Evolutionary conservation across 2,329 filamentous ascomycete genomes (phyloP).

Genomic region (Dichotomopilus funicola): DNA sequence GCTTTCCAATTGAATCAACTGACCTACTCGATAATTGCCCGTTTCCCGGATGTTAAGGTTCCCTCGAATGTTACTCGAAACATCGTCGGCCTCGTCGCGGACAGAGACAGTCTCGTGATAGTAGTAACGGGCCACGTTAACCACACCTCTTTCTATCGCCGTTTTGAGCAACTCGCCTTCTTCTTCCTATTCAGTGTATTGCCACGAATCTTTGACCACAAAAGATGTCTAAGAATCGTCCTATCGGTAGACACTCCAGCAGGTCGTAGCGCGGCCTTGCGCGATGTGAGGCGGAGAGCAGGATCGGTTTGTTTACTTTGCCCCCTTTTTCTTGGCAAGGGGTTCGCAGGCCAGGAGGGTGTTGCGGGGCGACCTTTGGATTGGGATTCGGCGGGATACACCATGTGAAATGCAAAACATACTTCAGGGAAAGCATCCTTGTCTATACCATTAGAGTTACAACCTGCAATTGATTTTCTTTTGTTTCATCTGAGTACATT

Average conservation of each 20-base stretch:
- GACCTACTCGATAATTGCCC: not conserved
- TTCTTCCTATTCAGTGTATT: constrained; percentile 26
- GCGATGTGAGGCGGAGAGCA: not conserved
- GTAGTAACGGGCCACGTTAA: not conserved
- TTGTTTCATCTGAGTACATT: too few relatives aligned
- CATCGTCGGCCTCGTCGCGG: not conserved
- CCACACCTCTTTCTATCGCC: constrained; percentile 26
- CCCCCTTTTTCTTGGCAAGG: not conserved
- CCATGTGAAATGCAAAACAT: too few relatives aligned
- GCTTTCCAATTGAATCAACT: too few relatives aligned
- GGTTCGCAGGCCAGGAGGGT: too few relatives aligned
- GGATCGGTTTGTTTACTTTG: constrained; percentile 3
- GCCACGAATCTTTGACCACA: constrained; percentile 34
- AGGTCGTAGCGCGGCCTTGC: not conserved
- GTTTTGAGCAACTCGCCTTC: constrained; percentile 31
- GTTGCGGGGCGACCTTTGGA: too few relatives aligned
- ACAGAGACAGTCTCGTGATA: not conserved
- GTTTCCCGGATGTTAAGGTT: not conserved
- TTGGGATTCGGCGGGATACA: too few relatives aligned
- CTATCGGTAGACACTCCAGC: not conserved
- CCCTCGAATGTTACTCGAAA: not conserved
- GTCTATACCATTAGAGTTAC: too few relatives aligned
- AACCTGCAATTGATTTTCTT: too few relatives aligned
- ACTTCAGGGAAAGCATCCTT: too few relatives aligned
- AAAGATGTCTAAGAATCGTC: not conserved